Evolutionary conservation across 768 basidiomycete species (phyloP), one percentile per base, ranked within the genome.

Genomic region (Suillus subluteus): DNA sequence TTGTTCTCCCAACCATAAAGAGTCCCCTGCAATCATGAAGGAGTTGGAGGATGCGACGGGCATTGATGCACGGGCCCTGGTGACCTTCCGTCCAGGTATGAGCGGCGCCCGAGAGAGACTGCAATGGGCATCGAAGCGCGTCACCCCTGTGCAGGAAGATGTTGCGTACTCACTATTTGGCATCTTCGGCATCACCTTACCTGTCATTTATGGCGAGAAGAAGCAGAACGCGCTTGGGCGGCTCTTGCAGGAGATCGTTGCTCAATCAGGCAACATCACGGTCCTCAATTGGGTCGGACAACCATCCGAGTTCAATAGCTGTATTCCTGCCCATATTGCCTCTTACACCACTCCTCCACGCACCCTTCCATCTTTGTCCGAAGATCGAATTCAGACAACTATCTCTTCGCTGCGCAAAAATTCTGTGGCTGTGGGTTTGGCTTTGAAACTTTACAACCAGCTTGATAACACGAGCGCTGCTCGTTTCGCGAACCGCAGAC

Each of bases 301-400:
- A 23, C 1, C n/a, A 5, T 48, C n/a, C 9, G n/a, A n/a, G 4
- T 48, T 23, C 46, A 48, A 48, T 23, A 48, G 46, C 6, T 48
- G 46, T 6, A 12, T 48, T 12, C 46, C 12, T 1, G 46, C n/a
- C 4, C 0, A 23, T 9, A 13, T 23, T 7, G 3, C 4, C 2
- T 48, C 46, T 12, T 23, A n/a, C 12, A 4, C 4, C 2, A 18
- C n/a, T 23, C 46, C 46, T 5, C n/a, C 46, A 13, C 2, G 12
- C n/a, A 1, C 1, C 4, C 46, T 48, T 11, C 11, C 46, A 48
- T 23, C 12, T 6, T 6, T 44, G 7, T 44, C 43, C 1, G 18
- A 18, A 44, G 16, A 21, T 18, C 6, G 7, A 0, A 21, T 44
- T 21, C 43, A 44, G 0, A 7, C 18, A 7, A 0, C 0, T 0